A percentile compares a stretch with the other conserved stretches of the same genome.
These are phyloP conservation scores for Dactylis glomerata DNA, from an alignment of 176 grass and related monocot species.

Conservation along the genomic window DNA sequence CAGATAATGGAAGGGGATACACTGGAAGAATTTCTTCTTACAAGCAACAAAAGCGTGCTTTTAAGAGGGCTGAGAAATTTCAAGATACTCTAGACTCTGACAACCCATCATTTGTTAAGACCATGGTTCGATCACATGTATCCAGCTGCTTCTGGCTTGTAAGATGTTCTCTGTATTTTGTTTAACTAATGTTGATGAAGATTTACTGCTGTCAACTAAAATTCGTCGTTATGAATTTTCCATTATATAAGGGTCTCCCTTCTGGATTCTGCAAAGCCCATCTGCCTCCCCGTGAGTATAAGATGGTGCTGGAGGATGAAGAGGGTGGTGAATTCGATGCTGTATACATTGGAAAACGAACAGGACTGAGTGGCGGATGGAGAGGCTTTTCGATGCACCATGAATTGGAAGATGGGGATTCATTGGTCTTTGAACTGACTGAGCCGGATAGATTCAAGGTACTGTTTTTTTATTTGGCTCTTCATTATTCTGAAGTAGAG, in stretches of 20 bases:
- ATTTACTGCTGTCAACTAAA: not conserved
- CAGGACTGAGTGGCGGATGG: conserved; percentile 95
- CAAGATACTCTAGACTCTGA: conserved; percentile 49
- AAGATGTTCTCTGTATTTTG: conserved; percentile 25
- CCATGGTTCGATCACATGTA: conserved; percentile 88
- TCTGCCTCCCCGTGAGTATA: conserved; percentile 60
- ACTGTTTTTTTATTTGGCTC: not conserved
- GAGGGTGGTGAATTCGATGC: conserved; percentile 72
- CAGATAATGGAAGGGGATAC: conserved; percentile 67
- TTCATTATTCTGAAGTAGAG: not conserved
- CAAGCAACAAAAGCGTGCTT: conserved; percentile 68
- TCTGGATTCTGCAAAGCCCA: conserved; percentile 77
- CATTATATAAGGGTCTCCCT: conserved; percentile 61
- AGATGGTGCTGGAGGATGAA: conserved; percentile 93
- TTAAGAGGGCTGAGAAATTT: conserved; percentile 67
- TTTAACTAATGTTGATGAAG: not conserved
- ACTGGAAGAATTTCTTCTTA: conserved; percentile 76
- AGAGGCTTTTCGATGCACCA: conserved; percentile 84
- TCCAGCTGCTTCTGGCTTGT: conserved; percentile 99
- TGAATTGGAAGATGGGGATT: conserved; percentile 88
- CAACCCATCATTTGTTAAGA: conserved; percentile 89
- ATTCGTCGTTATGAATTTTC: not conserved
- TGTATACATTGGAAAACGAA: conserved; percentile 73
- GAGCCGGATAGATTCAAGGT: conserved; percentile 87
- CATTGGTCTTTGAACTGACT: conserved; percentile 77